These are phyloP conservation scores for Pseudogymnoascus verrucosus DNA, from an alignment of 2,329 filamentous ascomycete genomes.

Conservation along the genomic window DNA sequence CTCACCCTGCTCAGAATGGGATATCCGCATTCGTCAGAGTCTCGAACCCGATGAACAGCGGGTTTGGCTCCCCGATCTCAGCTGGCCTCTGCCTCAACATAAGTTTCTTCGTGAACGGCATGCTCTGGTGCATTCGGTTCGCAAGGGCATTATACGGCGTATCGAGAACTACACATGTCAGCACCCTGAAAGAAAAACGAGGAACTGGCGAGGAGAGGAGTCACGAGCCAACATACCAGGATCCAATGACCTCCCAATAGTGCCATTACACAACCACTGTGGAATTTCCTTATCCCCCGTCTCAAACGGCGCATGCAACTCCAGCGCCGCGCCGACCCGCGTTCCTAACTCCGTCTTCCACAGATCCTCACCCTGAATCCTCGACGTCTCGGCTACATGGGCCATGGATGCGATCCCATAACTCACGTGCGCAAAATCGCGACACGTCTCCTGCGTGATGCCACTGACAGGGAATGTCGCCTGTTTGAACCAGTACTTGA, in stretches of 20 bases:
- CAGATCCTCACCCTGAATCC: slow-evolving; percentile 24
- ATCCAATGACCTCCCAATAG: slow-evolving; percentile 13
- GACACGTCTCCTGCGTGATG: slow-evolving; percentile 25
- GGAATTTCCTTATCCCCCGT: slow-evolving; percentile 13
- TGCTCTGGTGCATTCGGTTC: slow-evolving; percentile 16
- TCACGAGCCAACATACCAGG: not conserved
- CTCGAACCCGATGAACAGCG: slow-evolving; percentile 13
- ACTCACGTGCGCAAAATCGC: slow-evolving; percentile 24
- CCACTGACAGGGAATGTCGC: slow-evolving; percentile 13
- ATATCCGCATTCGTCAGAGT: slow-evolving; percentile 12
- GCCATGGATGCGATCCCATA: slow-evolving; percentile 24
- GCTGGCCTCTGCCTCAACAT: slow-evolving; percentile 18
- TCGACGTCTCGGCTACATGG: slow-evolving; percentile 24
- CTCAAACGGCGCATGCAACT: slow-evolving; percentile 7
- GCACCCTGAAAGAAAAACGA: not conserved
- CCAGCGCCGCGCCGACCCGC: slow-evolving; percentile 18
- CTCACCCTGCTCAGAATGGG: not conserved
- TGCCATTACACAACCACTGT: slow-evolving; percentile 18
- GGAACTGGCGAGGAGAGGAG: not conserved
- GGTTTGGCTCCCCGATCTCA: slow-evolving; percentile 12
- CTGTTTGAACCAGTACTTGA: slow-evolving; percentile 15
- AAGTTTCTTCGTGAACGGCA: slow-evolving; percentile 21
- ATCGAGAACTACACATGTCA: slow-evolving; percentile 18
- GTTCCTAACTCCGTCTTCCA: slow-evolving; percentile 19
- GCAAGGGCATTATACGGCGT: slow-evolving; percentile 23